Percentiles rank a stretch among this genome's conserved stretches.
These are phyloP conservation scores for Penicillium flavigenum DNA, from an alignment of 495 filamentous ascomycete genomes.

Conservation along the genomic window DNA sequence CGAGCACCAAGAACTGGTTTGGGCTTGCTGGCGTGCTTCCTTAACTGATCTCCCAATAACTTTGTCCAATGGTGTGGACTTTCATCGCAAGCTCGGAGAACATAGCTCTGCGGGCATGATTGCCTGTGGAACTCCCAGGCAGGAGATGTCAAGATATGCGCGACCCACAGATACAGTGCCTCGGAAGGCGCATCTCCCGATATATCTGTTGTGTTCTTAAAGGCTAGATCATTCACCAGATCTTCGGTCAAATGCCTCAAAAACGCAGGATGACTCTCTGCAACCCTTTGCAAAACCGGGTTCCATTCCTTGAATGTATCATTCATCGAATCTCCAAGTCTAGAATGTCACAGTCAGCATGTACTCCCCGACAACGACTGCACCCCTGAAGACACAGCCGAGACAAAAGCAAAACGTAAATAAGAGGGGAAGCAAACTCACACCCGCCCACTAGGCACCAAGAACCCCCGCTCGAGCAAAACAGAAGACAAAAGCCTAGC, in stretches of 20 bases:
- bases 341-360: constrained; percentile 19
- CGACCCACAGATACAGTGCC: constrained; percentile 42
- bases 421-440: constrained; percentile 25
- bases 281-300: constrained; percentile 33
- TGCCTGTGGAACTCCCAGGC: constrained; percentile 31
- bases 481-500: constrained; percentile 25
- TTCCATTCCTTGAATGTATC: constrained; percentile 38
- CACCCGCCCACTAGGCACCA: constrained; percentile 34
- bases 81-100: constrained; percentile 35
- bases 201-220: constrained; percentile 18
- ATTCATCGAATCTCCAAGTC: constrained; percentile 36
- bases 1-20: background rate
- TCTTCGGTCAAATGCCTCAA: constrained; percentile 37
- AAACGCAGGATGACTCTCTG: constrained; percentile 32
- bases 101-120: constrained; percentile 35
- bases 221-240: constrained; percentile 36
- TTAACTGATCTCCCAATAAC: constrained; percentile 24
- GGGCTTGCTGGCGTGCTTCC: constrained; percentile 4
- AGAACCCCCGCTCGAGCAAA: constrained; percentile 30
- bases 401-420: background rate
- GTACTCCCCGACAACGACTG: background rate
- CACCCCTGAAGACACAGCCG: background rate
- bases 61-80: constrained; percentile 36
- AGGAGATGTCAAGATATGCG: constrained; percentile 39
- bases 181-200: constrained; percentile 28